Evolutionary conservation across 495 filamentous ascomycete species (phyloP), one percentile per base, ranked within the genome.

Genomic region (Hyaloscypha finlandica): DNA sequence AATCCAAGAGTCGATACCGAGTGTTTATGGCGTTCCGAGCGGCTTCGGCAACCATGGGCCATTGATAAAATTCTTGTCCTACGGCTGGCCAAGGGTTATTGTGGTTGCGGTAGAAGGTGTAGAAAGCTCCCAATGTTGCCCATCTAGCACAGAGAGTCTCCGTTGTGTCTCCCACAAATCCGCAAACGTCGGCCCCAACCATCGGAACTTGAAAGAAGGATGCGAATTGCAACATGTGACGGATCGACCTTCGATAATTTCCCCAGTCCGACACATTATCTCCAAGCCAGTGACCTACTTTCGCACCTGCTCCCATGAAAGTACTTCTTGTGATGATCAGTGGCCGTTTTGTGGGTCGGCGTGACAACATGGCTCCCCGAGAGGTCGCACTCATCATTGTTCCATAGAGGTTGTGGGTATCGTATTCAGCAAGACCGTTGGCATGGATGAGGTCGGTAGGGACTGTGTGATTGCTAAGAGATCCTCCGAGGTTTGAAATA

Each of bases 201-300:
- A 96, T 92, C 33, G 91, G 91, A 2, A 96, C 75, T 72, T 95
- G 92, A 83, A 89, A 95, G 70, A 95, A 83, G 4, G 89, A 81
- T 0, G 88, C 86, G 70, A 94, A 96, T n/a, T 88, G 82, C 33
- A 96, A 77, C 76, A 92, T 83, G 69, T 85, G 83, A 2, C 84
- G 74, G 70, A 96, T 92, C 29, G 85, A 86, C 29, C 81, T 78
- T 4, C 88, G 84, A 77, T 94, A 94, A 0, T 51, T 16, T 25
- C 37, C 37, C 92, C 92, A 96, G 29, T 81, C 76, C 35, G 88
- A 87, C 16, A 87, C 45, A 74, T 96, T 95, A 79, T 96, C 92
- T 8, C 92, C 92, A 0, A 94, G 86, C 92, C 92, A 96, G 71
- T 96, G 89, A 16, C 91, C 92, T n/a, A 94, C 91, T 22, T 88